Base-by-base conservation (phyloP, 2,329 filamentous ascomycete genomes). In the Lasiodiplodia sp. region DNA sequence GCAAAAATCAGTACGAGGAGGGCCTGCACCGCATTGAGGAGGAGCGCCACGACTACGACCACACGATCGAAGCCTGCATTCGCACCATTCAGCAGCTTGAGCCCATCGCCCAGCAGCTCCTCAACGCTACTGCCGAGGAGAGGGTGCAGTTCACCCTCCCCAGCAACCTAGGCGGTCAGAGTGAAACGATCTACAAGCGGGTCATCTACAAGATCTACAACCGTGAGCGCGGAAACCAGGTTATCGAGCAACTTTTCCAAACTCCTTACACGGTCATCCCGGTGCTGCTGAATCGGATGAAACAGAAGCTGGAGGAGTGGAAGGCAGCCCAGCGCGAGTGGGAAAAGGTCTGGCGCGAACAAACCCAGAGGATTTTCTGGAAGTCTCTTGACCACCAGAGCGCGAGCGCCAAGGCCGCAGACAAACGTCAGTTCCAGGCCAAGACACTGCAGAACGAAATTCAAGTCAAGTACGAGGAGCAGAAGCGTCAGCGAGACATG, bases 121-220 rank as follows among this genome's bases (percentile, higher is more conserved):
- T 94, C 18, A 90, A 91, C 52, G 91, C 97, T 87, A 87, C 87
- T 66, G 71, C 75, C 10, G 85, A 92, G 6, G 94, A 97, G 75
- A 86, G 92, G 55, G 86, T 88, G 28, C 84, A 83, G 10, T 98
- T 97, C 80, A 87, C 90, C 70, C 90, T 99, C 79, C 93, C 93
- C 0, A 86, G 88, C 18, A 93, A 92, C 11, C 88, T 98, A 53
- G 94, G 94, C 69, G 95, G 96, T 0, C 94, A 97, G 75, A 97
- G 94, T 80, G 94, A 96, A 71, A 96, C 95, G 0, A 97, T 99
- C 75, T 97, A 97, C 81, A 96, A 96, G 83, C 92, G 96, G 3
- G 93, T 98, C 23, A 91, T 97, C 75, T 97, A 97, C 87, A 99
- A 99, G 83, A 91, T 99, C 14, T 99, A 99, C 73, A 94, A 94